Evolutionary conservation across 768 basidiomycete species (phyloP), one percentile per base, ranked within the genome.

Genomic region (Phlebiopsis flavidoalba): DNA sequence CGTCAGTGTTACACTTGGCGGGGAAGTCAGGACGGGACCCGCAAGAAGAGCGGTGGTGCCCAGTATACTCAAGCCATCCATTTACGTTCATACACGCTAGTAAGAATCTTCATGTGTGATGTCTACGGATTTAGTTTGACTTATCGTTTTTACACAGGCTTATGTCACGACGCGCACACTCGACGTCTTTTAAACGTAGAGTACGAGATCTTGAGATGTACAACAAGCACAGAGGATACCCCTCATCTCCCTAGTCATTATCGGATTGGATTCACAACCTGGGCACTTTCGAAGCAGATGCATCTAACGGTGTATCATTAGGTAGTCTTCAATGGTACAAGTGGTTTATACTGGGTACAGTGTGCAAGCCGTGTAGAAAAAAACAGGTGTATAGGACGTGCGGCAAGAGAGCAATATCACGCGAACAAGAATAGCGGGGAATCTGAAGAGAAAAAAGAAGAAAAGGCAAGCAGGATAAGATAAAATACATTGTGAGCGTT

Each of bases 31-130:
- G 59, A 12, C 64, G 66, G n/a, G 40, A 37, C 60, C 33, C 63
- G 69, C 51, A 70, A 67, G 56, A 60, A 62, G 45, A 67, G 67
- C 45, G 65, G 63, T 19, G 65, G 67, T 52, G 66, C 63, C n/a
- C 12, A 58, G 64, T 40, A 60, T 57, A 17, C 58, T 70, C 43
- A 65, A 65, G 48, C 69, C 69, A 49, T 66, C 69, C 51, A 68
- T 70, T 24, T 64, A 66, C 62, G 65, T 68, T n/a, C 65, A 67
- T 31, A 59, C 47, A 43, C 64, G 68, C 62, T 65, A 66, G 68
- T 69, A 59, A 61, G 68, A 12, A 31, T 19, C 36, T 43, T 22
- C 8, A 17, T 33, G 46, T 17, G 5, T 33, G 31, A 8, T 33
- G 5, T 53, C 10, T 5, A 5, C 11, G 24, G 22, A 51, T 31